A percentile compares a stretch with the other conserved stretches of the same genome.
Conservation (phyloP, 228 moss, liverwort and hornwort species). For the Sphagnum magellanicum region DNA sequence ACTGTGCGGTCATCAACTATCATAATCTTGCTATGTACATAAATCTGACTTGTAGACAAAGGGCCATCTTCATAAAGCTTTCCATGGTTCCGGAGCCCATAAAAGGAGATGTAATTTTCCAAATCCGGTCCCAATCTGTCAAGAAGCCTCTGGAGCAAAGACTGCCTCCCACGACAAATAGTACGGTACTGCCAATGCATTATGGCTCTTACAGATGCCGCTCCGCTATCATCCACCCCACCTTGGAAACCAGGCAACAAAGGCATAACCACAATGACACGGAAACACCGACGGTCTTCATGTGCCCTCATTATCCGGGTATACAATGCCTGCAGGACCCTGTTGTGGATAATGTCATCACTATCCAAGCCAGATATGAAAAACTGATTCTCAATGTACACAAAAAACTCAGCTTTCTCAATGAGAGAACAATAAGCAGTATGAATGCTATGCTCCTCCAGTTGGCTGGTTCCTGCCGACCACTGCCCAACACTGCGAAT, state of each 20-base stretch:
- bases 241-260: conserved; percentile 56
- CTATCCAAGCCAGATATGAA: conserved; percentile 63
- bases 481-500: conserved; percentile 61
- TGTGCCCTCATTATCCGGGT: conserved; percentile 49
- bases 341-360: conserved; percentile 41
- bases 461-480: conserved; percentile 63
- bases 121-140: conserved; percentile 28
- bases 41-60: conserved; percentile 52
- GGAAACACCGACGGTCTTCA: conserved; percentile 41
- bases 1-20: conserved; percentile 55
- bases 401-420: conserved; percentile 58
- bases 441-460: conserved; percentile 55
- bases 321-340: conserved; percentile 57
- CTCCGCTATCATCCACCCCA: conserved; percentile 52
- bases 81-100: conserved; percentile 52
- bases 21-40: conserved; percentile 64
- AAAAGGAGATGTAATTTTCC: conserved; percentile 40
- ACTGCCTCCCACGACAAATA: conserved; percentile 40
- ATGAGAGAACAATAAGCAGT: conserved; percentile 61
- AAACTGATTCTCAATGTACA: conserved; percentile 68
- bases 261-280: conserved; percentile 56
- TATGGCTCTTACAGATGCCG: conserved; percentile 54
- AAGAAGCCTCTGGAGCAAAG: conserved; percentile 39
- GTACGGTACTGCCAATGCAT: conserved; percentile 70
- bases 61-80: conserved; percentile 48